Percentiles rank a stretch among this genome's conserved stretches.
Conservation (phyloP, 2,329 filamentous ascomycete species). For the Alternaria alternata region DNA sequence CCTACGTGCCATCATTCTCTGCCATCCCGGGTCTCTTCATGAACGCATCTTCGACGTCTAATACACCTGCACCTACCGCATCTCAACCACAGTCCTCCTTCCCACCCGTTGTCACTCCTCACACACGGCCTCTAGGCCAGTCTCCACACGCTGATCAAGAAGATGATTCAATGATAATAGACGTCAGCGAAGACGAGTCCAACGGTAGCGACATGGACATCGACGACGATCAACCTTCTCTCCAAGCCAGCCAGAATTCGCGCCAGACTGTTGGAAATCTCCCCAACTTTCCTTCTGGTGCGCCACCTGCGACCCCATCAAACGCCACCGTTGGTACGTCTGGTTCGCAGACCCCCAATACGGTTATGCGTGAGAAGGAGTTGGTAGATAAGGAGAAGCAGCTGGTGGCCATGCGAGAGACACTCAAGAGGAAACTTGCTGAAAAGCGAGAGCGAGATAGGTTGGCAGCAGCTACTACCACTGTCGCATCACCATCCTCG, state of each 20-base stretch:
- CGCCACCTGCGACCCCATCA: constrained; percentile 30
- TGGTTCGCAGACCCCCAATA: constrained; percentile 48
- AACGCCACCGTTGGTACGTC: constrained; percentile 42
- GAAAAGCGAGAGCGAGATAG: constrained; percentile 35
- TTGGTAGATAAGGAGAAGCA: constrained; percentile 58
- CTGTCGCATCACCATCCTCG: constrained; percentile 1
- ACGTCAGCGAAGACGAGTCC: constrained; percentile 79
- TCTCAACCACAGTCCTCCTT: constrained; percentile 57
- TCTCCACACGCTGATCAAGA: constrained; percentile 61
- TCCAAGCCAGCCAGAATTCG: constrained; percentile 15
- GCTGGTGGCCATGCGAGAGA: constrained; percentile 56
- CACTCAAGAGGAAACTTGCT: constrained; percentile 39
- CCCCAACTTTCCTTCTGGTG: constrained; percentile 37
- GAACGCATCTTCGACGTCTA: constrained; percentile 37
- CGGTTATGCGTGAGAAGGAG: constrained; percentile 51
- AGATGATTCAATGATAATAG: constrained; percentile 76
- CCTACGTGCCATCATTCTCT: constrained; percentile 35
- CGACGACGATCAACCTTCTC: constrained; percentile 60
- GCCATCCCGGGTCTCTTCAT: constrained; percentile 64
- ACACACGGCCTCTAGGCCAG: constrained; percentile 71
- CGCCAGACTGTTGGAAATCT: constrained; percentile 25
- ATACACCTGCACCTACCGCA: constrained; percentile 13
- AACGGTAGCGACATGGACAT: constrained; percentile 72
- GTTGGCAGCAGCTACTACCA: constrained; percentile 19
- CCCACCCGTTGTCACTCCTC: constrained; percentile 34